Base-by-base conservation (phyloP, 1,284 basidiomycete genomes). In the Cryptococcus deneoformans region DNA sequence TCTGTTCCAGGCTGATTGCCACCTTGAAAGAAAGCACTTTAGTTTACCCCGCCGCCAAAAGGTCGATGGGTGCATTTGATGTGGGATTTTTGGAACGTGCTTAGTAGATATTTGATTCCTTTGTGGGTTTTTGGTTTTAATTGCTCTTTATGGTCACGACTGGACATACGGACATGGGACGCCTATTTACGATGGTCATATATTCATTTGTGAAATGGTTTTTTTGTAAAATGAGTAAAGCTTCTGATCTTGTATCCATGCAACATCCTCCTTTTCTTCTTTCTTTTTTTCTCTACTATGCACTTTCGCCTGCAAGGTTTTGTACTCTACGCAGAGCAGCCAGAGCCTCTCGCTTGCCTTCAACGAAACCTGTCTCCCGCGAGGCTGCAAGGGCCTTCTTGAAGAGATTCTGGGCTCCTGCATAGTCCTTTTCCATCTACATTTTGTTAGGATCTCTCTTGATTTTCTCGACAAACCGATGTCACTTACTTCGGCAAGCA, bases 401-500 rank as follows among this genome's bases (percentile, higher is more conserved):
- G 46, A 78, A 72, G n/a, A 66, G 57, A 38, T 60, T 60, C 20
- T 69, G 52, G 1, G 76, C 74, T 2, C 50, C 56, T 10, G 59
- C 38, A 2, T 57, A 36, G 45, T 77, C 70, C 7, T 57, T 56
- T n/a, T 75, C 69, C 54, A 76, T 70, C 75, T 77, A 46, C 39
- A 52, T 20, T 12, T 47, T 11, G 46, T 47, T 29, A 47, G 7
- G 7, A n/a, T 24, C n/a, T 20, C 14, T 12, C 12, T 47, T 29
- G 20, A 5, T 2, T 8, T 8, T 29, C 46, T 29, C 46, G 40
- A 42, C 20, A 20, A 20, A 20, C 20, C 16, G 46, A 14, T n/a
- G 16, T 14, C 45, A 64, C 73, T 57, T 40, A 78, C 75, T 68
- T 78, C 77, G 8, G 70, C 67, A 9, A 77, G 59, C 71, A 75